phyloP scores from a whole-genome alignment of 148 eudicot genomes.

The Pouteria glomerata region DNA sequence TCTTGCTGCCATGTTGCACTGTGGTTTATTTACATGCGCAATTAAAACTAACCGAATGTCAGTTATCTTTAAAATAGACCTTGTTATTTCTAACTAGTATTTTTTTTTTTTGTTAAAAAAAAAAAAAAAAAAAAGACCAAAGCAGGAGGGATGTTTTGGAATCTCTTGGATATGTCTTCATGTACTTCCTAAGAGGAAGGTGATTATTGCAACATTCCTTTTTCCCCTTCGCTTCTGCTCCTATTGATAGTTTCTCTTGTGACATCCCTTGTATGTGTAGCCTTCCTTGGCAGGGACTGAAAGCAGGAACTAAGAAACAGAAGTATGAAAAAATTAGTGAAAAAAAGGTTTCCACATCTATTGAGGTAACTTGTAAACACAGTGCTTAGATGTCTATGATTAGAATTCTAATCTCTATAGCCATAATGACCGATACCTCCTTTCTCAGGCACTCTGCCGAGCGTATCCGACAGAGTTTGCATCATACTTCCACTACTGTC shows the following conservation, averaged over 20 bases:
- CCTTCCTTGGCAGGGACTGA: too few species aligned
- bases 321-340: slow-evolving; percentile 94
- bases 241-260: not conserved
- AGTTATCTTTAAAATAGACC: not conserved
- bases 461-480: slow-evolving; percentile 91
- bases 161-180: slow-evolving; percentile 90
- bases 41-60: not conserved
- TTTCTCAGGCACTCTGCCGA: slow-evolving; percentile 66
- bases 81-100: slow-evolving; percentile 19
- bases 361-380: slow-evolving; percentile 56
- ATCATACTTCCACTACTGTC: too few species aligned
- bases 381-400: not conserved
- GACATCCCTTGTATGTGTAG: slow-evolving; percentile 33
- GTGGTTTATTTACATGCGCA: not conserved
- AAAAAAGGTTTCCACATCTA: slow-evolving; percentile 82
- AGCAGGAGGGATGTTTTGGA: slow-evolving; percentile 97
- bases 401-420: not conserved
- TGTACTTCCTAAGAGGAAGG: slow-evolving; percentile 97
- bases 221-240: not conserved
- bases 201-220: slow-evolving; percentile 18
- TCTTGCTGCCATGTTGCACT: not conserved
- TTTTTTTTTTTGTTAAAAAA: too few species aligned
- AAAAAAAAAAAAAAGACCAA: slow-evolving; percentile 85
- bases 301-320: slow-evolving; percentile 90
- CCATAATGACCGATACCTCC: slow-evolving; percentile 4